phyloP scores from a whole-genome alignment of 1,284 basidiomycete species.

The Cystobasidium sp. region DNA sequence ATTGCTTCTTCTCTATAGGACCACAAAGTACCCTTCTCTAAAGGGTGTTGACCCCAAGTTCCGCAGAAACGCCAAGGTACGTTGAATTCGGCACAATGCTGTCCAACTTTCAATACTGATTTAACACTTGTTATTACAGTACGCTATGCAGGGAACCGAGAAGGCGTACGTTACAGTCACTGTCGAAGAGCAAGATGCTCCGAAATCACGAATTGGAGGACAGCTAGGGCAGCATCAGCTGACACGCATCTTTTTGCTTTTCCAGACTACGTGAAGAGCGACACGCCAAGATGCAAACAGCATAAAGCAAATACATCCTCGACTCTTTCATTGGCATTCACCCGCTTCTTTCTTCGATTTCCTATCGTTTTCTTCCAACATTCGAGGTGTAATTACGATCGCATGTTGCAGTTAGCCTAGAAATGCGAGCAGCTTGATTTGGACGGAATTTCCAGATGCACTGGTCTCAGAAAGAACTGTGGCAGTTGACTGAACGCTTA shows the following conservation, averaged over 20 bases:
- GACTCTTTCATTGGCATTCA: slow-evolving; percentile 5
- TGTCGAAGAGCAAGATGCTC: neutral
- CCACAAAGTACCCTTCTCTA: slow-evolving; percentile 42
- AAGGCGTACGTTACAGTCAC: slow-evolving; percentile 34
- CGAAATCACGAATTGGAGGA: too few species aligned
- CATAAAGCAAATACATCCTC: slow-evolving; percentile 3
- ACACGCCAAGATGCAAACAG: slow-evolving; percentile 36
- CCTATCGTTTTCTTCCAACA: slow-evolving; percentile 11
- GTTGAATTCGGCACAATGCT: neutral
- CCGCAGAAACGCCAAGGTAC: slow-evolving; percentile 43
- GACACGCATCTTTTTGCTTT: neutral
- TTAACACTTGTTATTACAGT: slow-evolving; percentile 4
- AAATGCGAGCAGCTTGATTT: slow-evolving; percentile 20
- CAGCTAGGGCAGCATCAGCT: neutral
- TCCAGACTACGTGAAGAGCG: slow-evolving; percentile 36
- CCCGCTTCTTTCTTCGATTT: neutral
- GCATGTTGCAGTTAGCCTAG: slow-evolving; percentile 13
- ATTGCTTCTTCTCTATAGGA: slow-evolving; percentile 8
- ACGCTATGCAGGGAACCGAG: slow-evolving; percentile 42
- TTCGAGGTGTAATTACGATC: slow-evolving; percentile 12
- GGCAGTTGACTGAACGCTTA: too few species aligned
- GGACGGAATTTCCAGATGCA: too few species aligned
- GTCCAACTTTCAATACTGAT: neutral
- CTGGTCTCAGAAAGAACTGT: too few species aligned
- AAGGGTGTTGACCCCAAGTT: slow-evolving; percentile 44